Conservation (phyloP, 2,329 filamentous ascomycete genomes). For the Colletotrichum eleusines region DNA sequence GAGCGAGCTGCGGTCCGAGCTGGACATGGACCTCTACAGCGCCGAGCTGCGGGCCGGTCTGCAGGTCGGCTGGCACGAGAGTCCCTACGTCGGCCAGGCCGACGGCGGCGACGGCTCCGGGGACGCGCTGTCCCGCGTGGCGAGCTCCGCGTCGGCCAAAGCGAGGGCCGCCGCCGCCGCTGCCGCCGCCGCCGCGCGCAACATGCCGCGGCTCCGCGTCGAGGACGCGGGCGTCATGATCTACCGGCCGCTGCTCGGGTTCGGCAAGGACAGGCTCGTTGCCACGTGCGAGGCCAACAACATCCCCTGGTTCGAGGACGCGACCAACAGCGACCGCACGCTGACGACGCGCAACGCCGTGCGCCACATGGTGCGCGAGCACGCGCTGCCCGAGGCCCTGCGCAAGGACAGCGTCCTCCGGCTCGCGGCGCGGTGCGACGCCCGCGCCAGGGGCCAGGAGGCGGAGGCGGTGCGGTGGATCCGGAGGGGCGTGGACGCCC, state of each 20-base stretch:
- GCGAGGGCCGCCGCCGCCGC: slow-evolving; percentile 29
- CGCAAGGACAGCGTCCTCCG: slow-evolving; percentile 72
- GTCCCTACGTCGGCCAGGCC: slow-evolving; percentile 44
- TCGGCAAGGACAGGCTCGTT: slow-evolving; percentile 79
- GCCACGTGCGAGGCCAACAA: slow-evolving; percentile 78
- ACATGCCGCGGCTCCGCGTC: slow-evolving; percentile 49
- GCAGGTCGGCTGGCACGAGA: slow-evolving; percentile 38
- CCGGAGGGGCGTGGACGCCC: slow-evolving; percentile 58
- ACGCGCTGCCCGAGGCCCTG: slow-evolving; percentile 77
- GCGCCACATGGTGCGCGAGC: slow-evolving; percentile 70
- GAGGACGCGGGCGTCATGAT: slow-evolving; percentile 76
- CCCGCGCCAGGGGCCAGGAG: slow-evolving; percentile 58
- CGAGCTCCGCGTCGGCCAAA: slow-evolving; percentile 40
- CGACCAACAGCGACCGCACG: slow-evolving; percentile 82
- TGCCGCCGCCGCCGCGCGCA: slow-evolving; percentile 24
- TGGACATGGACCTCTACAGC: slow-evolving; percentile 48
- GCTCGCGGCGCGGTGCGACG: slow-evolving; percentile 66
- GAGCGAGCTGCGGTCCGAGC: slow-evolving; percentile 41
- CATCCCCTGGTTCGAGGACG: slow-evolving; percentile 85
- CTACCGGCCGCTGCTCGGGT: slow-evolving; percentile 76
- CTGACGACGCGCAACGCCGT: slow-evolving; percentile 86
- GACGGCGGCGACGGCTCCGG: too few species aligned
- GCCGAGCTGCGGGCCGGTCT: slow-evolving; percentile 36
- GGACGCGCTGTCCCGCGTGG: slow-evolving; percentile 25
- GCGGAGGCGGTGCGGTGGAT: slow-evolving; percentile 68